Evolutionary conservation across 805 yeast species (phyloP), one percentile per base, ranked within the genome.

Genomic region (Lipomyces oligophaga): DNA sequence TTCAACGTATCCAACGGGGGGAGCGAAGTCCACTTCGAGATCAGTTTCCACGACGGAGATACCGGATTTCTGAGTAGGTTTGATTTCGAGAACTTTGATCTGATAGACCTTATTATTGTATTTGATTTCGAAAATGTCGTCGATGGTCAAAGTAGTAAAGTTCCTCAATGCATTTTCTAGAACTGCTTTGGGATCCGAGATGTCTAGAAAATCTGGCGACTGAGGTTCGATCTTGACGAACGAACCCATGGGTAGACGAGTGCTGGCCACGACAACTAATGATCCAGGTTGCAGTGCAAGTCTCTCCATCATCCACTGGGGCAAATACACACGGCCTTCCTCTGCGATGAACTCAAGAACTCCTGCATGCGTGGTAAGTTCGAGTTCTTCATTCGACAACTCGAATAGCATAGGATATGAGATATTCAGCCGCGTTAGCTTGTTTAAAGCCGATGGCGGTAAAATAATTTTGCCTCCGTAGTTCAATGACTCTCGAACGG

Each of bases 1-100:
- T 35, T 90, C 97, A 16, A 85, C 96, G 63, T 93, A 93, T 0
- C 99, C 99, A 4, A 90, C 96, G 0, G 99, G 99, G 2, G 98
- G 96, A 1, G 97, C 97, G 70, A 93, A 93, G 63, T 93, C 99
- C 0, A 97, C 95, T 49, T 86, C 95, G 52, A 93, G 73, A 69
- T 93, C 98, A 0, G 98, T 93, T 63, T 93, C 99, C 22, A 93
- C 86, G 4, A 93, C 96, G 72, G 97, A 90, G 11, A 90, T 82
- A 49, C 96, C 85, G 27, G 76, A 69, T 5, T 65, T 58, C 1
- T 79, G 73, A 42, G 82, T 85, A 10, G 62, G 62, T 60, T 85
- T 85, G 22, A 80, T 85, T 59, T 93, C 97, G 37, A 90, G 69
- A 16, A 93, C 89, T 62, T 81, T 84, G 51, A 93, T 87, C 20